A percentile compares a stretch with the other conserved stretches of the same genome.
Conservation (phyloP, 176 grass and related monocot species). For the Carex kokanica region DNA sequence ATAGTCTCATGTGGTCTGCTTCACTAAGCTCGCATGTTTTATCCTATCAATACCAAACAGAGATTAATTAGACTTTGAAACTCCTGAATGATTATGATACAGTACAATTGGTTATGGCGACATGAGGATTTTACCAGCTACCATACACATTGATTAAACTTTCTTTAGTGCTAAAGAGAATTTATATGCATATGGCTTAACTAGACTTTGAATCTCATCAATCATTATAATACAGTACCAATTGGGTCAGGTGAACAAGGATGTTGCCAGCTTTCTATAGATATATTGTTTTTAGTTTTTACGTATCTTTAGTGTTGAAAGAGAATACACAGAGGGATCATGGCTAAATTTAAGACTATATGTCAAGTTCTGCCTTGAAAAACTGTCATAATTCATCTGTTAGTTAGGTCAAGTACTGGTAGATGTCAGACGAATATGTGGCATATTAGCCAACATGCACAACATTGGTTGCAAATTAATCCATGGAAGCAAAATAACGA, state of each 20-base stretch:
- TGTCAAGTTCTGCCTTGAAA: too few species aligned
- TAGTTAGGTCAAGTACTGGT: not conserved
- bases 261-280: not conserved
- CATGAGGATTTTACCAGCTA: not conserved
- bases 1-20: constrained; percentile 58
- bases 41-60: constrained; percentile 35
- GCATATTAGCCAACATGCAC: not conserved
- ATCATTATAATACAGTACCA: not conserved
- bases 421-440: not conserved
- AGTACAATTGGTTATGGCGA: not conserved
- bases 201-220: not conserved
- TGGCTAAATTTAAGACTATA: not conserved
- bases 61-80: not conserved
- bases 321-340: not conserved
- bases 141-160: not conserved
- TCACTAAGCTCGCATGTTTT: constrained; percentile 50
- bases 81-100: not conserved
- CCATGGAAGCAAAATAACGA: not conserved
- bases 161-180: not conserved
- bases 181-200: not conserved
- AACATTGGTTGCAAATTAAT: constrained; percentile 1
- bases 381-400: too few species aligned
- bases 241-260: not conserved
- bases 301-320: not conserved
- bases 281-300: not conserved